phyloP scores from a whole-genome alignment of 2,329 filamentous ascomycete species.

The Parastagonospora avenae region DNA sequence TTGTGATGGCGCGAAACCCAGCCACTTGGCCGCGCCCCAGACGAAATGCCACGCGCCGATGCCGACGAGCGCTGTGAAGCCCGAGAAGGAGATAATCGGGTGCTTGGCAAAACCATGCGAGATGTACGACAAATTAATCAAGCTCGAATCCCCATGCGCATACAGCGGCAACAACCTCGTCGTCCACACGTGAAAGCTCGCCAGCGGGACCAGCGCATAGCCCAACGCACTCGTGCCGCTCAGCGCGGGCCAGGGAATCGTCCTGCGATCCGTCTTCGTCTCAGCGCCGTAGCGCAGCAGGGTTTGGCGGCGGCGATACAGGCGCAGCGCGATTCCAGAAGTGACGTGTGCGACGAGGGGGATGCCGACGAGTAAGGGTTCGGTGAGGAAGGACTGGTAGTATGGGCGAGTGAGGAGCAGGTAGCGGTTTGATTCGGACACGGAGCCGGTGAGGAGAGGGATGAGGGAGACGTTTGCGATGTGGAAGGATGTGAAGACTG shows the following conservation, averaged over 20 bases:
- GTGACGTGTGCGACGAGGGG: slow-evolving; percentile 77
- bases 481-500: slow-evolving; percentile 51
- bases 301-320: slow-evolving; percentile 74
- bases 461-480: slow-evolving; percentile 54
- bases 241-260: slow-evolving; percentile 69
- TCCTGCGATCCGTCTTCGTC: slow-evolving; percentile 57
- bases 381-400: slow-evolving; percentile 79
- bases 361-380: slow-evolving; percentile 77
- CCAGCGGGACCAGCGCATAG: slow-evolving; percentile 69
- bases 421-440: slow-evolving; percentile 79
- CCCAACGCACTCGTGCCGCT: slow-evolving; percentile 74
- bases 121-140: slow-evolving; percentile 82
- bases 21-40: slow-evolving; percentile 85
- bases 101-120: slow-evolving; percentile 82
- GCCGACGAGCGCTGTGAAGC: slow-evolving; percentile 71
- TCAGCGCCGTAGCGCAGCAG: slow-evolving; percentile 76
- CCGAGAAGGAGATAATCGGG: slow-evolving; percentile 67
- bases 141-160: slow-evolving; percentile 83
- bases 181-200: slow-evolving; percentile 73
- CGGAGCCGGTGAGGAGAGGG: slow-evolving; percentile 40
- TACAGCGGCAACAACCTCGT: slow-evolving; percentile 77
- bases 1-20: slow-evolving; percentile 66
- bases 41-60: slow-evolving; percentile 77
- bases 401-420: slow-evolving; percentile 89
- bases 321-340: slow-evolving; percentile 76